Conservation (phyloP, 2,329 filamentous ascomycete species). For the Arthrobotrys megalospora region DNA sequence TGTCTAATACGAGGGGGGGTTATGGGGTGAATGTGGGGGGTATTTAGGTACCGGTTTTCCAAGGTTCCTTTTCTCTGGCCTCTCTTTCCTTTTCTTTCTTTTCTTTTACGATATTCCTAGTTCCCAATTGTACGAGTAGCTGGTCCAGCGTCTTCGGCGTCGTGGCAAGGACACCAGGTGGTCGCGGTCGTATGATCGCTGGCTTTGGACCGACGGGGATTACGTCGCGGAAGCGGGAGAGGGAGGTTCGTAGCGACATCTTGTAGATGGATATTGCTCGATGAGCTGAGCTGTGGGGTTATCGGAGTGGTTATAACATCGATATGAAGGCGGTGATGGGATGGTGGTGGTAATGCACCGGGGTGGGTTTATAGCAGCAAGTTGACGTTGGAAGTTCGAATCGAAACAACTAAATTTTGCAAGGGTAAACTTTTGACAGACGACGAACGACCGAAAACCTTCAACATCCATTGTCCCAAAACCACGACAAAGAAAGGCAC, state of each 20-base stretch:
- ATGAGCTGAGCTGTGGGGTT: background rate
- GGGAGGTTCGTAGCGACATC: slow-evolving; percentile 39
- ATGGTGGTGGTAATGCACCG: background rate
- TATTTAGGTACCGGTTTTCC: slow-evolving; percentile 26
- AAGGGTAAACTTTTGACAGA: background rate
- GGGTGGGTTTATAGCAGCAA: background rate
- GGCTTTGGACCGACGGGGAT: slow-evolving; percentile 35
- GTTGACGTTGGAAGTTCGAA: background rate
- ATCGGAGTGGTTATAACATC: slow-evolving; percentile 17
- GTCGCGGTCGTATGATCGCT: slow-evolving; percentile 16
- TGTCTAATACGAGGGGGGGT: background rate
- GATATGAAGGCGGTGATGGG: slow-evolving; percentile 18
- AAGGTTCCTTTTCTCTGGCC: slow-evolving; percentile 5
- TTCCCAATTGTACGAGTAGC: slow-evolving; percentile 43
- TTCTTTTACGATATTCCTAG: slow-evolving; percentile 21
- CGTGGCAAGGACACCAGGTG: slow-evolving; percentile 13
- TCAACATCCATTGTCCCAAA: background rate
- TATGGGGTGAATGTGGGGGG: background rate
- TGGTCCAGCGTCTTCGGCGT: slow-evolving; percentile 28
- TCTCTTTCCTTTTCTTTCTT: background rate
- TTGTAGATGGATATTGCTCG: background rate
- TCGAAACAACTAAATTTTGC: background rate
- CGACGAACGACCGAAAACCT: background rate
- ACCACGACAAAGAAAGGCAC: background rate
- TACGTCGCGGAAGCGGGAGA: slow-evolving; percentile 36